A percentile compares a stretch with the other conserved stretches of the same genome.
phyloP scores from a whole-genome alignment of 1,284 basidiomycete genomes.

The Pyrrhoderma lamaoense region DNA sequence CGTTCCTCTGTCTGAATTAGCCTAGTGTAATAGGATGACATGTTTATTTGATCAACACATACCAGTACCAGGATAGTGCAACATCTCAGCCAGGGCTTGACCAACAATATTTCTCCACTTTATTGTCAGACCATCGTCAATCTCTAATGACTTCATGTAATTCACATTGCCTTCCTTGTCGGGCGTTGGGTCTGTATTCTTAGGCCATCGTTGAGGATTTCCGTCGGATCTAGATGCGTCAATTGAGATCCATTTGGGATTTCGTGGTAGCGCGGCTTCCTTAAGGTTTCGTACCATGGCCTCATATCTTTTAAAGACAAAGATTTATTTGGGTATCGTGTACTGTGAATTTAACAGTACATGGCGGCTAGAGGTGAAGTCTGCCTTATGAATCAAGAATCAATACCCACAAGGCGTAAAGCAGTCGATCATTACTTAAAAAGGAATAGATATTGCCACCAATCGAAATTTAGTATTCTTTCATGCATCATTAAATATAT shows the following conservation, averaged over 20 bases:
- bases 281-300: background rate
- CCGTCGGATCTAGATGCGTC: constrained; percentile 58
- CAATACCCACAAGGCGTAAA: too few relatives aligned
- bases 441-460: too few relatives aligned
- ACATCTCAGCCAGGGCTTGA: constrained; percentile 43
- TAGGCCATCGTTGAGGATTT: constrained; percentile 43
- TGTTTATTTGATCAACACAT: constrained; percentile 20
- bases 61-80: constrained; percentile 35
- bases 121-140: constrained; percentile 42
- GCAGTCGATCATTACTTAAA: too few relatives aligned
- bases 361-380: background rate
- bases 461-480: too few relatives aligned
- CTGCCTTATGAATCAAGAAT: background rate
- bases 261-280: constrained; percentile 34
- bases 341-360: background rate
- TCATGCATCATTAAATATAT: too few relatives aligned
- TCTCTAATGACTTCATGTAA: constrained; percentile 47
- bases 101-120: constrained; percentile 58
- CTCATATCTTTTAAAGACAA: background rate
- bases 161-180: constrained; percentile 60
- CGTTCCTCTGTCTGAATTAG: constrained; percentile 37
- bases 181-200: constrained; percentile 43
- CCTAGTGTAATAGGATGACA: too few relatives aligned
- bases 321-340: background rate
- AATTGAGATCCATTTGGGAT: constrained; percentile 53